Evolutionary conservation across 352 stramenopile genomes (phyloP), one percentile per base, ranked within the genome.

Genomic region (Aphanomyces cochlioides): DNA sequence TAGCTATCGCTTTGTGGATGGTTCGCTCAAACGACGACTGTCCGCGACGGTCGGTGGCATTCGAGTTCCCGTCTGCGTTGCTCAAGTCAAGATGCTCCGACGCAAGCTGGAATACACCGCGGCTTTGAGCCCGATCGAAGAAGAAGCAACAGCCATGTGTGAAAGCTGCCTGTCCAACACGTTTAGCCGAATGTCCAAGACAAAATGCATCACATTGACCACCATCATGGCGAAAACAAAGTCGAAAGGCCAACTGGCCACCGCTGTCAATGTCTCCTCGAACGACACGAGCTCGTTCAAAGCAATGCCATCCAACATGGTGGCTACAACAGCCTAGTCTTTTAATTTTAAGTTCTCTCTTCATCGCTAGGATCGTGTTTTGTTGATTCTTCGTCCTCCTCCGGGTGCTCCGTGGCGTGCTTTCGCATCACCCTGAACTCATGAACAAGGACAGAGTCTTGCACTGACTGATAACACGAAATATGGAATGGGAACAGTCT

Each of bases 1-100:
- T 61, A 61, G 13, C 54, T 61, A 61, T 41, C 54, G 54, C 13
- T 61, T 61, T 39, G 54, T 61, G 19, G 54, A 61, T 61, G 54
- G 54, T 37, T 40, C 54, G 54, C 17, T 41, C 19, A 7, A 40
- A 6, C 15, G 21, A 19, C 54, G 54, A 1, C 54, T 61, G 15
- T 61, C 54, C 28, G 19, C 54, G n/a, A 61, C 54, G 5, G 54
- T 61, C 19, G 54, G 54, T 7, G 54, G 54, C 19, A 28, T 45
- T 12, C 54, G 54, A 28, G 21, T 61, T 1, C 54, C 54, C 28
- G 39, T 40, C n/a, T 12, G 36, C 17, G 21, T 39, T 3, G 54
- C 54, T 7, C 54, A 61, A 40, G 54, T 61, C 28, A 19, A 61
- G 54, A 19, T 37, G 6, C 13, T 61, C 5, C 54, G 54, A 8